Percentiles rank a stretch among this genome's conserved stretches.
phyloP scores from a whole-genome alignment of 2,329 filamentous ascomycete genomes.

The Pseudocercospora cruenta region DNA sequence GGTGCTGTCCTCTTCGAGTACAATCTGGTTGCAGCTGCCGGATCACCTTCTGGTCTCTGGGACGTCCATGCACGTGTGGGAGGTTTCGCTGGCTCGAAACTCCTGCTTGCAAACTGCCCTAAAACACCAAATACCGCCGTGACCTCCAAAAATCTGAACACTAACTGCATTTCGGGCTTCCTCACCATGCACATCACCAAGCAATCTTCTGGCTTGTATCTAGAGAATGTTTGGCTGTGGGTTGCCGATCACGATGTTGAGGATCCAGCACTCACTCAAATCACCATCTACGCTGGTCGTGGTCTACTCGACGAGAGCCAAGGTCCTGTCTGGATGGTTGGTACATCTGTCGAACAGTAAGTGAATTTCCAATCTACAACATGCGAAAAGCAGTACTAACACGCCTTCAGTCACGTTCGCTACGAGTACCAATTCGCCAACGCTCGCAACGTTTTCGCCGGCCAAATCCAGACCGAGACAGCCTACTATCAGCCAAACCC shows the following conservation, averaged over 20 bases:
- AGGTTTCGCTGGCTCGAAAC: slow-evolving; percentile 55
- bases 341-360: slow-evolving; percentile 64
- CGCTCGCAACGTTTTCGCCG: slow-evolving; percentile 79
- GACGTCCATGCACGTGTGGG: slow-evolving; percentile 58
- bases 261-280: slow-evolving; percentile 68
- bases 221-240: slow-evolving; percentile 95
- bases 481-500: slow-evolving; percentile 85
- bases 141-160: slow-evolving; percentile 27
- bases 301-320: slow-evolving; percentile 83
- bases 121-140: slow-evolving; percentile 30
- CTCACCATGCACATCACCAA: slow-evolving; percentile 51
- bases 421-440: slow-evolving; percentile 84
- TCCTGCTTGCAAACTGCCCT: slow-evolving; percentile 49
- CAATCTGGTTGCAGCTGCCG: slow-evolving; percentile 60
- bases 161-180: slow-evolving; percentile 38
- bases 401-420: slow-evolving; percentile 47
- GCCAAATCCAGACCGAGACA: slow-evolving; percentile 82
- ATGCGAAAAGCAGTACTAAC: background rate
- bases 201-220: slow-evolving; percentile 65
- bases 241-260: slow-evolving; percentile 91
- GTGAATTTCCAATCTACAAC: background rate
- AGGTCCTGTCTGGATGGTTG: slow-evolving; percentile 59
- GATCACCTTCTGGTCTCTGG: slow-evolving; percentile 59
- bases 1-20: slow-evolving; percentile 75
- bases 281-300: slow-evolving; percentile 88